phyloP scores from a whole-genome alignment of 306 rosid genomes.

The Lagenaria siceraria region DNA sequence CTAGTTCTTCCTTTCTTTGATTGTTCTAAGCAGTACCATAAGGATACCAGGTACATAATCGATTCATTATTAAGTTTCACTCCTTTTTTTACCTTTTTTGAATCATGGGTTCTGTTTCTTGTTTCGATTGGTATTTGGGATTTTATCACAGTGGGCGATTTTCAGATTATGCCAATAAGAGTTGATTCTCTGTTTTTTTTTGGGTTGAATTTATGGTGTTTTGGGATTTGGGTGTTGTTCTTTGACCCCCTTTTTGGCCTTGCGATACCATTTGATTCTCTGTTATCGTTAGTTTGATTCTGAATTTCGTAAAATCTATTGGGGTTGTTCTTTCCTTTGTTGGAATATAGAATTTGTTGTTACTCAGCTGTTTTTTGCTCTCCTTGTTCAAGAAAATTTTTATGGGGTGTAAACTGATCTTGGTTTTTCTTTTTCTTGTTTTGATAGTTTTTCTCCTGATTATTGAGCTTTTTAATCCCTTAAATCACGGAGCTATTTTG shows the following conservation, averaged over 20 bases:
- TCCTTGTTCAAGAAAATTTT: not conserved
- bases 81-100: not conserved
- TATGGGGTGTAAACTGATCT: not conserved
- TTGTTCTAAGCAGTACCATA: not conserved
- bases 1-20: conserved; percentile 12
- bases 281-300: not conserved
- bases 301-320: not conserved
- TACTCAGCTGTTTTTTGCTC: not conserved
- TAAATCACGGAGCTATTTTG: not conserved
- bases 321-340: not conserved
- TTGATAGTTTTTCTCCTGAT: not conserved
- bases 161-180: not conserved
- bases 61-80: not conserved
- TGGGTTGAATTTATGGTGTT: not conserved
- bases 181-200: not conserved
- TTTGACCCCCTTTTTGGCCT: not conserved
- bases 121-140: not conserved
- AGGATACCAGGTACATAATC: not conserved
- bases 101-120: not conserved
- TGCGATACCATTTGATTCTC: not conserved
- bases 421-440: not conserved
- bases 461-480: not conserved
- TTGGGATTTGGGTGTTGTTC: not conserved
- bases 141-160: not conserved
- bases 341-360: not conserved